These are phyloP conservation scores for Dryas octopetala DNA, from an alignment of 306 rosid species.

Conservation along the genomic window DNA sequence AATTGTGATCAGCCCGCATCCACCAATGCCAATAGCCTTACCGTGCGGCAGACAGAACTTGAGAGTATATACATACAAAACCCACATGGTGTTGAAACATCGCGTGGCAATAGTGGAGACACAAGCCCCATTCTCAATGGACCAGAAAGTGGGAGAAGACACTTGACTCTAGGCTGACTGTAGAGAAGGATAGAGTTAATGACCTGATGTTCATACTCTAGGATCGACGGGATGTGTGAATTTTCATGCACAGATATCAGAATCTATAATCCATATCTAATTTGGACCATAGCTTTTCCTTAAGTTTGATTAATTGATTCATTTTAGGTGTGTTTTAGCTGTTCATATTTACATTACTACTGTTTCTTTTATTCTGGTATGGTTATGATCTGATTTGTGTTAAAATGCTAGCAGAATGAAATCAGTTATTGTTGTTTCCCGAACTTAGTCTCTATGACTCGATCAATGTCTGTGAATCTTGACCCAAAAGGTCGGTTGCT, in stretches of 20 bases:
- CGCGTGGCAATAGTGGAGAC: conserved; percentile 35
- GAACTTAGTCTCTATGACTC: too few relatives aligned
- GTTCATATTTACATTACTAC: background rate
- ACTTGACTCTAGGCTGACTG: conserved; percentile 23
- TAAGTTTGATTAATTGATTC: background rate
- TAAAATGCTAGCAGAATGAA: background rate
- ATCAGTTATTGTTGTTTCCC: too few relatives aligned
- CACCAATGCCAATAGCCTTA: conserved; percentile 27
- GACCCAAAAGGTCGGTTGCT: too few relatives aligned
- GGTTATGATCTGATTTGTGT: background rate
- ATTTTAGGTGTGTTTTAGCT: background rate
- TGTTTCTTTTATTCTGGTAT: background rate
- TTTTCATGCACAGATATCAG: background rate
- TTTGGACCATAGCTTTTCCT: background rate
- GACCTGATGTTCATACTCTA: conserved; percentile 40
- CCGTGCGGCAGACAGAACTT: conserved; percentile 43
- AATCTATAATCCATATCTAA: background rate
- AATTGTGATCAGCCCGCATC: conserved; percentile 33
- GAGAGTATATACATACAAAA: conserved; percentile 42
- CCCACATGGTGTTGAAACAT: conserved; percentile 26
- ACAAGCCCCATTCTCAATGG: conserved; percentile 53
- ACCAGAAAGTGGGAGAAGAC: conserved; percentile 46
- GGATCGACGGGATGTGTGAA: conserved; percentile 27
- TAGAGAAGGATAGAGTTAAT: conserved; percentile 28
- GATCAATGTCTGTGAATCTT: too few relatives aligned